phyloP scores from a whole-genome alignment of 2,329 filamentous ascomycete species.

The Ascocoryne sarcoides region DNA sequence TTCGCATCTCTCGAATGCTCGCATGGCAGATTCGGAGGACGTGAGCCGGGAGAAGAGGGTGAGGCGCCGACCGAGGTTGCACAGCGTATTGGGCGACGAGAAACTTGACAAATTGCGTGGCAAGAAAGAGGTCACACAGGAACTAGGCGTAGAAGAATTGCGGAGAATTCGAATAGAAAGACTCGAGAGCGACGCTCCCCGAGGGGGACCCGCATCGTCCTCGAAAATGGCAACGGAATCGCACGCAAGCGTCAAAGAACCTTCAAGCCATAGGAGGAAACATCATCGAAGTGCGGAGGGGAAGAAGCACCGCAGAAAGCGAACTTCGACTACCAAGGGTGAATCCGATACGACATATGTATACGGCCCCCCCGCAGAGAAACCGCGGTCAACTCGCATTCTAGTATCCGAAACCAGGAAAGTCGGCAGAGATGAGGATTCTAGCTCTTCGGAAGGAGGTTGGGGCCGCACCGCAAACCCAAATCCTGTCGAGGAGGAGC shows the following conservation, averaged over 20 bases:
- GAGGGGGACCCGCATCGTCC: constrained; percentile 10
- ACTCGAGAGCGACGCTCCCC: constrained; percentile 15
- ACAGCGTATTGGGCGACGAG: constrained; percentile 20
- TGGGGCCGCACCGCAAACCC: constrained; percentile 2
- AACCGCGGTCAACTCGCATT: constrained; percentile 8
- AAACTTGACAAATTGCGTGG: constrained; percentile 13
- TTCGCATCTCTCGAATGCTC: constrained; percentile 9
- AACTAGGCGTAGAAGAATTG: constrained; percentile 16
- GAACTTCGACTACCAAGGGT: constrained; percentile 14
- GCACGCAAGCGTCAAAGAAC: constrained; percentile 15
- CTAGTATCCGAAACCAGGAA: constrained; percentile 16
- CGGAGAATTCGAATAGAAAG: constrained; percentile 24
- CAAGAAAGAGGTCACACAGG: constrained; percentile 15
- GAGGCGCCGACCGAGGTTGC: constrained; percentile 16
- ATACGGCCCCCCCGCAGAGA: constrained; percentile 14
- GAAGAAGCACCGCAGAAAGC: constrained; percentile 15
- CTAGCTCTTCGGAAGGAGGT: constrained; percentile 16
- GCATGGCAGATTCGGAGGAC: constrained; percentile 14
- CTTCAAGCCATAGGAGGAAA: constrained; percentile 18
- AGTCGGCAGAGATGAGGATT: constrained; percentile 16
- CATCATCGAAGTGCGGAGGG: constrained; percentile 14
- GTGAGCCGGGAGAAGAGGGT: constrained; percentile 12
- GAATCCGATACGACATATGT: constrained; percentile 13
- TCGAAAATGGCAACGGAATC: constrained; percentile 22
- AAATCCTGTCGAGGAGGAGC: constrained; percentile 11